phyloP scores from a whole-genome alignment of 306 rosid genomes.

The Adenanthera pavonina region DNA sequence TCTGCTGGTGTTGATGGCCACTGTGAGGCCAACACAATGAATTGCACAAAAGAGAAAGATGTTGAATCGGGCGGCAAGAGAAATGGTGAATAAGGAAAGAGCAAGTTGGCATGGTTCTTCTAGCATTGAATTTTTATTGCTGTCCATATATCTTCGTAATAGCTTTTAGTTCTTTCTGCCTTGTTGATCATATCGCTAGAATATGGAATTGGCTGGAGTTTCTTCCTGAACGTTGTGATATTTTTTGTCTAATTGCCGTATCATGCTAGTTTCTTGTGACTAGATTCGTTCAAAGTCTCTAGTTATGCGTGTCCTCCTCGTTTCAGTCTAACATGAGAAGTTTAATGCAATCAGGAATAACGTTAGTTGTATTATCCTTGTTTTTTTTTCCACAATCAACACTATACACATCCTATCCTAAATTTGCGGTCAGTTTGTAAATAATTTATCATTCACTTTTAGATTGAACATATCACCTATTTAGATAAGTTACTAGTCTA shows the following conservation, averaged over 20 bases:
- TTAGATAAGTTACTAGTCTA: neutral
- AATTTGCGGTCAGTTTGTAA: neutral
- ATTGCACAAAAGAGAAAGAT: conserved; percentile 37
- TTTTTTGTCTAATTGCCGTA: conserved; percentile 28
- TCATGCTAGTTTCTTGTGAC: conserved; percentile 33
- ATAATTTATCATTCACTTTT: neutral
- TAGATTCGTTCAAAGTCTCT: neutral
- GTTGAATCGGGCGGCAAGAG: conserved; percentile 39
- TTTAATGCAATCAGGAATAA: neutral
- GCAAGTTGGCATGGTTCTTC: conserved; percentile 26
- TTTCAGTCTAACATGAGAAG: conserved; percentile 5
- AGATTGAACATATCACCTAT: neutral
- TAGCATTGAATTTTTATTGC: conserved; percentile 38
- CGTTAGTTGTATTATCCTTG: neutral
- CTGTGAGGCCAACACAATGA: conserved; percentile 46
- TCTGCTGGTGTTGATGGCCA: conserved; percentile 31
- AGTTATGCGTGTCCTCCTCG: neutral
- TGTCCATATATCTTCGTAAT: conserved; percentile 40
- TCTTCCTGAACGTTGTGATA: conserved; percentile 27
- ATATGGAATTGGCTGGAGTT: conserved; percentile 34
- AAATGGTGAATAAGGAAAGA: conserved; percentile 45
- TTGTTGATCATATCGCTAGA: conserved; percentile 36
- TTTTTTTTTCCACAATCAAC: neutral
- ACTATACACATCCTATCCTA: neutral
- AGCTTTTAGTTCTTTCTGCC: conserved; percentile 18